A percentile compares a stretch with the other conserved stretches of the same genome.
These are phyloP conservation scores for Boletus sp. DNA, from an alignment of 1,284 basidiomycete species.

Conservation along the genomic window DNA sequence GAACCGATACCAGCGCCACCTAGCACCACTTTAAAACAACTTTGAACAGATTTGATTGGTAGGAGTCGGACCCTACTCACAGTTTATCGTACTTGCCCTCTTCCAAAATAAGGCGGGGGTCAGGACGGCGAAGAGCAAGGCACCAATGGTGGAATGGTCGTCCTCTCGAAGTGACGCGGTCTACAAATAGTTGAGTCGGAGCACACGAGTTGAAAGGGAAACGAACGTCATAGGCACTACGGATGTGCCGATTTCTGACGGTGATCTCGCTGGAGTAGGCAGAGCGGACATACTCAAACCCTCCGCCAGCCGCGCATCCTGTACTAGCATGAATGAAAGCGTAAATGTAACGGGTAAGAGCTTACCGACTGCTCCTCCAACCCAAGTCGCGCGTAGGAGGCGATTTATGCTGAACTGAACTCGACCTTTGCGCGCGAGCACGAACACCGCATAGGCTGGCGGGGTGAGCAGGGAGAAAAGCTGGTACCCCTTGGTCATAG, in stretches of 20 bases:
- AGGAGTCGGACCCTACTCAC: conserved; percentile 37
- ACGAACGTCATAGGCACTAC: conserved; percentile 54
- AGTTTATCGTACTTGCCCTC: conserved; percentile 49
- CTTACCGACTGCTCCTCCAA: conserved; percentile 53
- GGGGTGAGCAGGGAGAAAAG: conserved; percentile 56
- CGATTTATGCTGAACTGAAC: conserved; percentile 53
- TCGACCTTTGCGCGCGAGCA: conserved; percentile 51
- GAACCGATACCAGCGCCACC: conserved; percentile 69
- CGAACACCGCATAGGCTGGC: conserved; percentile 51
- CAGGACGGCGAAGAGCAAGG: conserved; percentile 55
- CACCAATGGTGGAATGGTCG: conserved; percentile 69
- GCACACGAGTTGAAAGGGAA: neutral
- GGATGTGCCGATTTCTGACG: conserved; percentile 39
- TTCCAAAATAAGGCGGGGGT: conserved; percentile 69
- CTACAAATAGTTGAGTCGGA: conserved; percentile 33
- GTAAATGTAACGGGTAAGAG: neutral
- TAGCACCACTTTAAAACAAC: conserved; percentile 47
- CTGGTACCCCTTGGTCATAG: conserved; percentile 64
- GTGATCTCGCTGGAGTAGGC: conserved; percentile 39
- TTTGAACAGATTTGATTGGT: neutral
- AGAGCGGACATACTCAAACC: conserved; percentile 43
- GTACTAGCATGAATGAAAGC: conserved; percentile 4
- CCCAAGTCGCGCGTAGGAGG: conserved; percentile 64
- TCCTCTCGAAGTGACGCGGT: conserved; percentile 53
- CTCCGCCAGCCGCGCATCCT: conserved; percentile 41